phyloP scores from a whole-genome alignment of 1,139 yeast genomes.

The Taphrina populina region DNA sequence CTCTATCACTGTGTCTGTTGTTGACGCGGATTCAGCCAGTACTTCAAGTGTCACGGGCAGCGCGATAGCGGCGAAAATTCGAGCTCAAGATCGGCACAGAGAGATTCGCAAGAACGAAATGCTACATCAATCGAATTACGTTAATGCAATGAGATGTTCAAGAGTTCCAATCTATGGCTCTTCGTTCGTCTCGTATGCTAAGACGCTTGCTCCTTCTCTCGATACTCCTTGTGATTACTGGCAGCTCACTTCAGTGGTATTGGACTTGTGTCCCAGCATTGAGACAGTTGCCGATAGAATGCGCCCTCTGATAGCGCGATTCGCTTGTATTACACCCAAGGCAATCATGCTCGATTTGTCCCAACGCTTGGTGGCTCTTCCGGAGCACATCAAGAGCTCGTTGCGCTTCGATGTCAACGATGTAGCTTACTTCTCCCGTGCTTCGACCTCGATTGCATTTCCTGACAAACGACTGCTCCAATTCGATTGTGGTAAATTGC shows the following conservation, averaged over 20 bases:
- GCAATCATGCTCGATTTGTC: constrained; percentile 67
- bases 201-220: neutral
- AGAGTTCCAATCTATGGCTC: constrained; percentile 8
- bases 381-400: constrained; percentile 9
- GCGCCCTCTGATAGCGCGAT: constrained; percentile 58
- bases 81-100: neutral
- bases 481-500: constrained; percentile 96
- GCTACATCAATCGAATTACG: constrained; percentile 1
- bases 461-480: constrained; percentile 91
- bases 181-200: neutral
- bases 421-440: constrained; percentile 82
- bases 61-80: neutral
- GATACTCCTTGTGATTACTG: neutral
- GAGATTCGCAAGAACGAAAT: neutral
- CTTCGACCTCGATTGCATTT: constrained; percentile 85
- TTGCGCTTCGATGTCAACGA: constrained; percentile 48
- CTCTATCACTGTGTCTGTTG: constrained; percentile 37
- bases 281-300: constrained; percentile 30
- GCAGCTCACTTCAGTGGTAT: neutral
- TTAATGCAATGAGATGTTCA: neutral
- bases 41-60: neutral
- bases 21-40: constrained; percentile 41
- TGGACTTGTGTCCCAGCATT: constrained; percentile 1
- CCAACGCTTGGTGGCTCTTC: constrained; percentile 13
- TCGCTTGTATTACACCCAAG: constrained; percentile 82